A percentile compares a stretch with the other conserved stretches of the same genome.
Conservation (phyloP, 169 alveolate species). For the Babesia bovis region DNA sequence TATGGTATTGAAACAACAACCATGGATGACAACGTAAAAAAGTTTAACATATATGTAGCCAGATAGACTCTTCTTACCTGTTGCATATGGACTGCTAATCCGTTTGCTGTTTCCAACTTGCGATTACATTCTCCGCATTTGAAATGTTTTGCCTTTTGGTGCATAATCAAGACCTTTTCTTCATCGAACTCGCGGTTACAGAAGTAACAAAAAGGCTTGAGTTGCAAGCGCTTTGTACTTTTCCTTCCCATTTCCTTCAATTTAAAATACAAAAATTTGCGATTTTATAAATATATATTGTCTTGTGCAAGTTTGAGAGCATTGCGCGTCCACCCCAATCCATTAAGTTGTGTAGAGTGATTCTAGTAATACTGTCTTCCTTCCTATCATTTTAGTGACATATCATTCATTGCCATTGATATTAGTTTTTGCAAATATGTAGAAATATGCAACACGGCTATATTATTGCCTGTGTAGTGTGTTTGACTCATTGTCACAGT, state of each 20-base stretch:
- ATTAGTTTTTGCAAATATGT: no score
- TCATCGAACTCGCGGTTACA: conserved; percentile 96
- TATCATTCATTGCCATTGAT: background rate
- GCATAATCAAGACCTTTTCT: conserved; percentile 93
- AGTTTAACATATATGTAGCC: no score
- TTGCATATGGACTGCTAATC: conserved; percentile 85
- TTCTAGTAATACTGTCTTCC: background rate
- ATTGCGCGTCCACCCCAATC: conserved; percentile 8
- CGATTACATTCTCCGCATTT: conserved; percentile 92
- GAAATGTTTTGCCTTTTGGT: conserved; percentile 97
- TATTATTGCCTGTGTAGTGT: no score
- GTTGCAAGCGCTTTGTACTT: conserved; percentile 87
- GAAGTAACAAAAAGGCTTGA: conserved; percentile 97
- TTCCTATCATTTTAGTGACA: background rate
- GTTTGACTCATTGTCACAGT: no score
- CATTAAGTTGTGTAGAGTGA: background rate
- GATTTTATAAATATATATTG: background rate
- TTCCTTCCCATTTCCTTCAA: conserved; percentile 88
- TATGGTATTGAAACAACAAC: no score
- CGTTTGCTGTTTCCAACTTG: conserved; percentile 94
- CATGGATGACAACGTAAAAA: no score
- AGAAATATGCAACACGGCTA: no score
- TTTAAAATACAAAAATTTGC: background rate
- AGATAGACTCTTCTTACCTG: conserved; percentile 74
- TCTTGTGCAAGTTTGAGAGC: background rate